Evolutionary conservation across 148 eudicot genomes (phyloP), one percentile per base, ranked within the genome.

Genomic region (Beta vulgaris): DNA sequence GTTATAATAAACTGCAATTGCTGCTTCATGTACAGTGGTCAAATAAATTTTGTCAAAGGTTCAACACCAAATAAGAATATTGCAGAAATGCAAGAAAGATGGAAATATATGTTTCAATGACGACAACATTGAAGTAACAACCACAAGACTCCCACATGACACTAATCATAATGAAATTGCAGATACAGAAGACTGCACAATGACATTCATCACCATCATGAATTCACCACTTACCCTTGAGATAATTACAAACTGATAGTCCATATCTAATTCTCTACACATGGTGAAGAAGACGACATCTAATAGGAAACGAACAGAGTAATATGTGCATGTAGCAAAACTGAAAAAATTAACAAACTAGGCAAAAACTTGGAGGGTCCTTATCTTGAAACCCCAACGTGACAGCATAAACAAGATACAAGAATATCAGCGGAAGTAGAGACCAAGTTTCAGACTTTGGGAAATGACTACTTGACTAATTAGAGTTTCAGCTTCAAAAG

Each of bases 381-480:
- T 26, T 68, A 5, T 51, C 78, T 35, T 29, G 36, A 42, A 14
- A 34, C 15, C 26, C 42, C 6, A 60, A 54, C 8, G 35, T 31
- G 16, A 51, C 32, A 25, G 54, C 37, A 64, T 42, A 16, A 73
- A 31, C 67, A 72, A 64, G 64, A 55, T 39, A 48, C 53, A 39
- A 39, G 3, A 6, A 57, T 3, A 43, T 18, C 19, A 12, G 32
- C 19, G 19, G 32, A 28, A 46, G 42, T 43, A 26, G 7, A 32
- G 28, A 37, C 3, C 39, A 15, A 23, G 2, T 54, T 68, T 18
- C 46, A 51, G 32, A 40, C 53, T 28, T 28, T 23, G 25, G 39
- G 11, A 58, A 6, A 59, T 18, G 55, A 37, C 36, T 73, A 40
- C 28, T 16, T 23, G 64, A 40, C 67, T 35, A 51, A 1, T 21